Evolutionary conservation across 2,329 filamentous ascomycete genomes (phyloP).

Genomic region (Diaporthe vaccinii): DNA sequence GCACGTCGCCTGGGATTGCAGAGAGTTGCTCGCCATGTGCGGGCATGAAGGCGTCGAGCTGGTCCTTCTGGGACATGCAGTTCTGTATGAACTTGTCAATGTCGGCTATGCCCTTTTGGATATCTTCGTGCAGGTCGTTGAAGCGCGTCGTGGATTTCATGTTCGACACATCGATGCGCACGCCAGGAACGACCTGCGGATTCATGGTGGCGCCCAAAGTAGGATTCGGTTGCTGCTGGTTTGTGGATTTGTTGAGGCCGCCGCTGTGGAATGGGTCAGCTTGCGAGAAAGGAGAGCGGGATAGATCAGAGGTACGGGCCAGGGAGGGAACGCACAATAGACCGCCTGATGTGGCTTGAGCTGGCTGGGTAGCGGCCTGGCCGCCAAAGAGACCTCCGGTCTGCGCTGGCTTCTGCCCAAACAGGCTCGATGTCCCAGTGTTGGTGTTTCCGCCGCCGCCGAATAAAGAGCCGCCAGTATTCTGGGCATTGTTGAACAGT

Average conservation of each 20-base stretch:
- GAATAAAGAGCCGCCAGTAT: conserved; percentile 40
- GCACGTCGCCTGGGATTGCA: conserved; percentile 58
- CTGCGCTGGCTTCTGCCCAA: conserved; percentile 46
- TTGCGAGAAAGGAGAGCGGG: conserved; percentile 23
- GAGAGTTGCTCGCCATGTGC: conserved; percentile 60
- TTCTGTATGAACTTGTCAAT: conserved; percentile 85
- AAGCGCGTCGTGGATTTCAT: conserved; percentile 91
- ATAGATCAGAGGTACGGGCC: neutral
- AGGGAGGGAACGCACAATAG: conserved; percentile 46
- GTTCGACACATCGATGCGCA: conserved; percentile 83
- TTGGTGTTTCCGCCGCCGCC: conserved; percentile 41
- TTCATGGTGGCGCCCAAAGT: conserved; percentile 57
- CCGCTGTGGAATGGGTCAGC: conserved; percentile 22
- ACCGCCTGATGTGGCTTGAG: conserved; percentile 41
- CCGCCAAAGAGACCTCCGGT: conserved; percentile 42
- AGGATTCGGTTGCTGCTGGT: conserved; percentile 42
- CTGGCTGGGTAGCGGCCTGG: conserved; percentile 39
- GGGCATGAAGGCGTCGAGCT: conserved; percentile 78
- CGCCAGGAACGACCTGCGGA: conserved; percentile 74
- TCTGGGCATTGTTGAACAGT: conserved; percentile 52
- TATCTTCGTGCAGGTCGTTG: conserved; percentile 86
- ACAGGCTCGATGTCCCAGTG: conserved; percentile 55
- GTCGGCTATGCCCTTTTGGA: conserved; percentile 82
- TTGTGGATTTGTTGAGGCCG: conserved; percentile 43
- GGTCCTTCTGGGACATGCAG: conserved; percentile 82